Base-by-base conservation (phyloP, 306 rosid species). In the Amphicarpaea edgeworthii region DNA sequence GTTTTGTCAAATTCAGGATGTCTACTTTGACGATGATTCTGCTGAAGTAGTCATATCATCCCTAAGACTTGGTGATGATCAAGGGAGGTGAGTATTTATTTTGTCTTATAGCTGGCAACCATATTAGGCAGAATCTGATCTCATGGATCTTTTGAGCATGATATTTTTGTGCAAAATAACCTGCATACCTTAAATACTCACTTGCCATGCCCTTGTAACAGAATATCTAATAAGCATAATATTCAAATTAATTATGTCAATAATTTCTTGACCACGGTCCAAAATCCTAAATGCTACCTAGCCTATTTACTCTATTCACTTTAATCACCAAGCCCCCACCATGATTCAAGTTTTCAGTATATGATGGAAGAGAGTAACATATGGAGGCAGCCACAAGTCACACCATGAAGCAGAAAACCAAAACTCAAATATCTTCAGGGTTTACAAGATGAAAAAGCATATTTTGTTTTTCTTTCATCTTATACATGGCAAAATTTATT, bases 31-130 rank as follows among this genome's bases (percentile, higher is more conserved):
- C 10, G 97, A 95, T 80, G 99, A 92, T 69, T 92, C 97, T 63
- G 98, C 99, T 58, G 93, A 95, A 83, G 97, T 95, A 21, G 97
- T 92, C 53, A 89, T 95, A 87, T 95, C 99, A n/a, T 92, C 99
- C 67, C 83, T 95, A 50, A 90, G 97, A 81, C 96, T 95, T 11
- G 92, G 99, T 54, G 97, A 89, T 84, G 99, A 95, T 53, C 97
- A 92, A 79, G 97, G 99, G 83, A 95, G 99, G 99, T 95, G 65
- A 80, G 97, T 84, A 62, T 62, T 72, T 64, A 15, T 69, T 53
- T 46, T 74, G 68, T 17, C 69, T n/a, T 42, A 0, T 58, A 21
- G 54, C 54, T 26, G 16, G 54, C 32, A 43, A 51, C 15, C 71
- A 24, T 55, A 9, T 62, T 38, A 34, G 23, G 46, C 3, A 2